phyloP scores from a whole-genome alignment of 495 filamentous ascomycete genomes.

The Gamarada debralockiae region DNA sequence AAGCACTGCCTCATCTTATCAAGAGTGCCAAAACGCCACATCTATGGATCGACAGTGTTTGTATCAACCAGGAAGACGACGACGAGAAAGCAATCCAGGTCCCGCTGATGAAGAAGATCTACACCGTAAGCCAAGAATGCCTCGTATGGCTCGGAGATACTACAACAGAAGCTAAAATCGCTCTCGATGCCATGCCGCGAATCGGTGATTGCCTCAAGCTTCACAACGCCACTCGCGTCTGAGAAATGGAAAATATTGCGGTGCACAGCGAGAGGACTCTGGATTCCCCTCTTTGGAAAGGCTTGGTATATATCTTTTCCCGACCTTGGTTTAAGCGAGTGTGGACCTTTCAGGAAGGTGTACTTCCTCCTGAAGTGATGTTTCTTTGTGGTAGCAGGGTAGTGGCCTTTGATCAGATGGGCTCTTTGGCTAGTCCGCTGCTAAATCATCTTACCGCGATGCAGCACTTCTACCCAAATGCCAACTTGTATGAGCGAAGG shows the following conservation, averaged over 20 bases:
- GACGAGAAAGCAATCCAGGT: conserved; percentile 9
- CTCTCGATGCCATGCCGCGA: conserved; percentile 10
- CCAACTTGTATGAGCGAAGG: no score
- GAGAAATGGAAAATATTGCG: conserved; percentile 6
- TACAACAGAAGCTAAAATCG: conserved; percentile 6
- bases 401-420: no score
- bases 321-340: no score
- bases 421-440: no score
- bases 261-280: neutral
- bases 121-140: conserved; percentile 12
- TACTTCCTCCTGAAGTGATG: no score
- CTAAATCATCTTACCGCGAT: no score
- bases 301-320: conserved; percentile 1
- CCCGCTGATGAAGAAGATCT: conserved; percentile 16
- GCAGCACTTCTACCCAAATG: no score
- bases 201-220: neutral
- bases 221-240: neutral
- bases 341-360: no score
- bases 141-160: conserved; percentile 12
- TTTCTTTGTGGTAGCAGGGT: no score
- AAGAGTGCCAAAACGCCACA: conserved; percentile 2
- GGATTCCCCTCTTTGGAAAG: conserved; percentile 3
- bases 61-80: conserved; percentile 17
- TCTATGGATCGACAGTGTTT: conserved; percentile 12
- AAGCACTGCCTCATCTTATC: conserved; percentile 5